Conservation (phyloP, 371 early-diverging fungal species). For the Sporodiniella umbellata region DNA sequence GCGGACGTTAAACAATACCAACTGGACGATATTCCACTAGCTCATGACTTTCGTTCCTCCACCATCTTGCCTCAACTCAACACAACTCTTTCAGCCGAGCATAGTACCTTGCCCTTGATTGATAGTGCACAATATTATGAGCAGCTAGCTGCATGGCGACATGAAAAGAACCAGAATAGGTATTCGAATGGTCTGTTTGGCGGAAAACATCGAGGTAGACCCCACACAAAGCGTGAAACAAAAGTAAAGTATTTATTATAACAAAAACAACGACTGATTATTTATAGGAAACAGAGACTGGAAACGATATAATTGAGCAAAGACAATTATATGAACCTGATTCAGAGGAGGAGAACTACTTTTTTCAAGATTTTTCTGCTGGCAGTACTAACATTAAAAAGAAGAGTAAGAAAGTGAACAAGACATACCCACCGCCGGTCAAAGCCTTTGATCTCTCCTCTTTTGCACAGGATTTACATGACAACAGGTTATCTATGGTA, state of each 20-base stretch:
- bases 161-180: conserved; percentile 21
- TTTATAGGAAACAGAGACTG: too few species aligned
- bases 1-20: conserved; percentile 4
- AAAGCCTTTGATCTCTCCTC: conserved; percentile 32
- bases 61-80: conserved; percentile 36
- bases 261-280: background rate
- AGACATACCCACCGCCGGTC: background rate
- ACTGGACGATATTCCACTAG: conserved; percentile 34
- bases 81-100: conserved; percentile 11
- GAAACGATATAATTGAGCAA: conserved; percentile 1
- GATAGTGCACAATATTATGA: conserved; percentile 23
- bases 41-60: conserved; percentile 45
- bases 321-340: conserved; percentile 24
- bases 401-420: conserved; percentile 1
- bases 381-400: background rate
- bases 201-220: conserved; percentile 30
- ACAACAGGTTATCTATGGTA: conserved; percentile 37
- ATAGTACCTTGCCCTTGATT: background rate
- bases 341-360: conserved; percentile 28
- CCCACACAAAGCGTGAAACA: conserved; percentile 4
- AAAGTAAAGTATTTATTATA: background rate
- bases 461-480: conserved; percentile 44
- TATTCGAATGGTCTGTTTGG: conserved; percentile 34
- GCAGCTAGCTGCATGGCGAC: conserved; percentile 31
- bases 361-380: conserved; percentile 38